Evolutionary conservation across 2,329 filamentous ascomycete species (phyloP), one percentile per base, ranked within the genome.

Genomic region (Botrytis squamosa): DNA sequence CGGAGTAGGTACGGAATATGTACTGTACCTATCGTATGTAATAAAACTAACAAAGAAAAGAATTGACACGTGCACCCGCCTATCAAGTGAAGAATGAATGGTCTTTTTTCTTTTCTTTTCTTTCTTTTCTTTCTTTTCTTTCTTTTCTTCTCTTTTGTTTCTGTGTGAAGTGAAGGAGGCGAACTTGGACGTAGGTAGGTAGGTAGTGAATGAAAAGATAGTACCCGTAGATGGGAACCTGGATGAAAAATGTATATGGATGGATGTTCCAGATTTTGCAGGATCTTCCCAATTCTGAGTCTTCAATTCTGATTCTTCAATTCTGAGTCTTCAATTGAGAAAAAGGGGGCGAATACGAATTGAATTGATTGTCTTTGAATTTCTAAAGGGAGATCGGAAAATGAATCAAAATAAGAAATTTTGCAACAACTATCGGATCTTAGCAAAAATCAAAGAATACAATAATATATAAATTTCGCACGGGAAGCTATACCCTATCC

Each of bases 1-100:
- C 25, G 49, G 49, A 52, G 46, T 25, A 49, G 33, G 59, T n/a
- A n/a, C 25, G 49, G 49, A 52, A n/a, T 52, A 52, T 16, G 49
- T n/a, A 62, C 52, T 22, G 40, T 46, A 65, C 40, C 40, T 65
- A 9, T n/a, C n/a, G n/a, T n/a, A n/a, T 20, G 44, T 5, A 42
- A 42, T 42, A 12, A 62, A 38, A 44, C 38, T 44, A 20, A n/a
- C 52, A 57, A 57, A 57, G 52, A 33, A 57, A 57, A 57, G 52
- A 33, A 66, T 25, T 49, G 64, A 66, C 64, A 66, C 42, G 64
- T 66, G 64, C 42, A 66, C 42, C 42, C 44, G 9, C 29, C 42
- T 36, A 22, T 65, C 29, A 25, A 44, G 42, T 33, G 20, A n/a
- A 25, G 62, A 33, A 65, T 46, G 62, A 44, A 65, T 46, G 29